phyloP scores from a whole-genome alignment of 2,329 filamentous ascomycete species.

The Sclerotinia glacialis region DNA sequence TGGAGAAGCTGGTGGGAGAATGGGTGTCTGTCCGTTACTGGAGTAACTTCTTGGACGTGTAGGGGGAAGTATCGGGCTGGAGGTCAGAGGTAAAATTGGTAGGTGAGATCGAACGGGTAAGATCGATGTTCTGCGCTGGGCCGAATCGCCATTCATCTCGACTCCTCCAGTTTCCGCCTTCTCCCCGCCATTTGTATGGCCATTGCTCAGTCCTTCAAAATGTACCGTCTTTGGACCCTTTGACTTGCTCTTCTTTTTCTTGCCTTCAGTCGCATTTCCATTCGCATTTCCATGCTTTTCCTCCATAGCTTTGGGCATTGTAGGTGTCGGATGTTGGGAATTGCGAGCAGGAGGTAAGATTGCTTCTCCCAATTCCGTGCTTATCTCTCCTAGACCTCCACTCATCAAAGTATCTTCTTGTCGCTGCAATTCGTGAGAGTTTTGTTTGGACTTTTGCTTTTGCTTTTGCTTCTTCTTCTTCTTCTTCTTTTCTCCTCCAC shows the following conservation, averaged over 20 bases:
- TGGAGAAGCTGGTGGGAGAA: slow-evolving; percentile 5
- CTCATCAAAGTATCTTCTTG: slow-evolving; percentile 7
- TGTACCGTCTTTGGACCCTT: not conserved
- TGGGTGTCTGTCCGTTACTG: not conserved
- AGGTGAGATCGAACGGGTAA: not conserved
- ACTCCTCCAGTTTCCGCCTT: not conserved
- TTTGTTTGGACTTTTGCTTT: slow-evolving; percentile 1
- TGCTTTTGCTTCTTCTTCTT: not conserved
- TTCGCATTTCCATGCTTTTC: not conserved
- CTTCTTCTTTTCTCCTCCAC: not conserved
- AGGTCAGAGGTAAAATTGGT: not conserved
- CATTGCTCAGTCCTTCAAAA: not conserved
- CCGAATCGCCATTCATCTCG: not conserved
- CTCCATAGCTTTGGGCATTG: not conserved
- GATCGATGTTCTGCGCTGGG: not conserved
- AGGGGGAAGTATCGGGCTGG: not conserved
- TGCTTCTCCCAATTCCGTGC: slow-evolving; percentile 2
- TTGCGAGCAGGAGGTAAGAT: not conserved
- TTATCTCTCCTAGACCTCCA: not conserved
- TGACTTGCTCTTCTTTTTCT: not conserved
- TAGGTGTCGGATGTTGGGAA: not conserved
- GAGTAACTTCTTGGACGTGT: not conserved
- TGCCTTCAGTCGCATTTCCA: not conserved
- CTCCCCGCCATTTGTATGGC: not conserved
- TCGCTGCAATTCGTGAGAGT: not conserved